Base-by-base conservation (phyloP, 176 grass and related monocot species). In the Puya raimondii region DNA sequence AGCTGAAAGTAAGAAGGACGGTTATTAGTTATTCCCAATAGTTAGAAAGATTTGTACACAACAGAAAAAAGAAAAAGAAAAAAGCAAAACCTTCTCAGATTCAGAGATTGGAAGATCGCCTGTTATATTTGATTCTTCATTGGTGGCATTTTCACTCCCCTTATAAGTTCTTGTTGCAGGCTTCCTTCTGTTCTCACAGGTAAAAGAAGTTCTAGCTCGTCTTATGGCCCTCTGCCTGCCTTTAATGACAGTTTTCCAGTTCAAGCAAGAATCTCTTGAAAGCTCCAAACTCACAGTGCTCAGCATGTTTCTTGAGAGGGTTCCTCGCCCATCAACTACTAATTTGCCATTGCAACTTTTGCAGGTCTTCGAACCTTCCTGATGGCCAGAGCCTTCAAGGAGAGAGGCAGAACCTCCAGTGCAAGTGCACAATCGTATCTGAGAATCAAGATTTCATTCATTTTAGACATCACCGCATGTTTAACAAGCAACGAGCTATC, bases 61-160 rank as follows among this genome's bases (percentile, higher is more conserved):
- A 59, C 72, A 26, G 49, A 64, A 69, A 57, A 83, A 64, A 64
- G 72, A 21, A 12, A 2, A 51, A 71, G 42, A 63, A 51, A 51
- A 89, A 76, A 29, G 47, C 85, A 85, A 56, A 66, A 97, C 94
- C 89, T 99, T 90, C 72, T 93, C 94, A 61, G 84, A 99, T 80
- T 90, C 87, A 63, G 94, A 99, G 16, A 72, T 79, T 29, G 82
- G 66, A 57, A 78, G 76, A 65, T 90, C 84, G 69, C 58, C 53
- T 56, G 72, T 58, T 23, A 33, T 67, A 23, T 68, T 83, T 59
- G 63, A 63, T 49, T 86, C 82, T 81, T 74, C 75, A 65, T 74
- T 81, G 0, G 13, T 33, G 63, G 50, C 54, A 81, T 66, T 72
- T 33, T 77, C 74, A 18, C 70, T 77, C 33, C 73, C 72, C 74